Conservation (phyloP, 148 eudicot genomes). For the Rhododendron mucronatum region DNA sequence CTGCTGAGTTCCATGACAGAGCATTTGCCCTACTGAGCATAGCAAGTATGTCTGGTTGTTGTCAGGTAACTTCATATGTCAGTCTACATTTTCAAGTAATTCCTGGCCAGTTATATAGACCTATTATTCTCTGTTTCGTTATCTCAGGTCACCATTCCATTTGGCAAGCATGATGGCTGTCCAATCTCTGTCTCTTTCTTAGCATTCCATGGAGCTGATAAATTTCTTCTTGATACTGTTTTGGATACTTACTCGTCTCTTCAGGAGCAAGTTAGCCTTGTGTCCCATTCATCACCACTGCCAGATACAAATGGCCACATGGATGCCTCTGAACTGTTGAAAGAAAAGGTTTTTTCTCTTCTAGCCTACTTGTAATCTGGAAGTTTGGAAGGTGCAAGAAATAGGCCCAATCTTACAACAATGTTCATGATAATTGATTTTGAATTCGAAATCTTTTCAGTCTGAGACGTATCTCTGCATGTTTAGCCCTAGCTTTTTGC, state of each 20-base stretch:
- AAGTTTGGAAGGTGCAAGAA: constrained; percentile 1
- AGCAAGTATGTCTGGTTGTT: constrained; percentile 90
- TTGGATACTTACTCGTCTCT: constrained; percentile 69
- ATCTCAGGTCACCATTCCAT: constrained; percentile 64
- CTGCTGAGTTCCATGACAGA: constrained; percentile 60
- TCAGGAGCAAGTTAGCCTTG: constrained; percentile 50
- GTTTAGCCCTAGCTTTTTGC: not conserved
- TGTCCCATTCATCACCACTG: constrained; percentile 35
- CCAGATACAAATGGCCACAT: constrained; percentile 51
- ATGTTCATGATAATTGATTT: not conserved
- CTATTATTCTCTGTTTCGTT: not conserved
- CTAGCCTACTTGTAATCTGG: constrained; percentile 1
- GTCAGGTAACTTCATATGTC: constrained; percentile 51
- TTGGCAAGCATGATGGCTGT: constrained; percentile 58
- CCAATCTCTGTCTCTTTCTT: constrained; percentile 69
- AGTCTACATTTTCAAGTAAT: not conserved
- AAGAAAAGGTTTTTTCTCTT: constrained; percentile 62
- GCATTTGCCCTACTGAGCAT: constrained; percentile 59
- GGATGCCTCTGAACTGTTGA: constrained; percentile 77
- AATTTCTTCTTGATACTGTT: constrained; percentile 79
- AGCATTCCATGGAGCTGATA: constrained; percentile 80
- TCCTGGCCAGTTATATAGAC: not conserved
- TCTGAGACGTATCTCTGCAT: not conserved
- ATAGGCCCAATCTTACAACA: not conserved
- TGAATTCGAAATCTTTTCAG: not conserved